Evolutionary conservation across 208 protist species (phyloP).

Genomic region (Crithidia thermophila): DNA sequence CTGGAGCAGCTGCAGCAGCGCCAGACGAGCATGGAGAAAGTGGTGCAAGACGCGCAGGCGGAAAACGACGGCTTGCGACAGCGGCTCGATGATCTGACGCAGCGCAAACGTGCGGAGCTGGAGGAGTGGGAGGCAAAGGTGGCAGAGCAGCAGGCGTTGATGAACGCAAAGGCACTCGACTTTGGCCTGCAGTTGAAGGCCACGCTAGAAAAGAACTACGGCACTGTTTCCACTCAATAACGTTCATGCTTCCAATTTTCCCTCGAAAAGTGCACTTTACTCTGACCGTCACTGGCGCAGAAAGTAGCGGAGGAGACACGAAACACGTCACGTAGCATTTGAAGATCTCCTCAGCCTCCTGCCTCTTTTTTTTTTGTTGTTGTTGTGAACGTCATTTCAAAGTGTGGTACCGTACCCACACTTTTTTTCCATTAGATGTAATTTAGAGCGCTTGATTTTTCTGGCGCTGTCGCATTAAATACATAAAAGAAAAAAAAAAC

Average conservation of each 20-base stretch:
- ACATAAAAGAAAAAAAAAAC: too few species aligned
- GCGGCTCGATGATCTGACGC: conserved; percentile 54
- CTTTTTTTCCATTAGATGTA: background rate
- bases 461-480: too few species aligned
- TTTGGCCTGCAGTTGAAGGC: conserved; percentile 93
- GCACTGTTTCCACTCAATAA: conserved; percentile 1
- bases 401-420: background rate
- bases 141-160: conserved; percentile 67
- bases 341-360: background rate
- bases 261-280: too few species aligned
- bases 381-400: background rate
- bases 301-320: background rate
- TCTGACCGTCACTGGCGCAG: too few species aligned
- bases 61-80: conserved; percentile 68
- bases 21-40: conserved; percentile 65
- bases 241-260: conserved; percentile 11
- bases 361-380: background rate
- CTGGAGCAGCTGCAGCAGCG: conserved; percentile 85
- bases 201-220: conserved; percentile 18
- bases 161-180: conserved; percentile 89
- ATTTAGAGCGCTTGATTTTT: too few species aligned
- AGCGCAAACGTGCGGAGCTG: conserved; percentile 72
- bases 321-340: background rate
- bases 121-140: conserved; percentile 86
- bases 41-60: conserved; percentile 60